Percentiles rank a stretch among this genome's conserved stretches.
Evolutionary conservation across 2,329 filamentous ascomycete species (phyloP).

Genomic region (Xylariaceae sp.): DNA sequence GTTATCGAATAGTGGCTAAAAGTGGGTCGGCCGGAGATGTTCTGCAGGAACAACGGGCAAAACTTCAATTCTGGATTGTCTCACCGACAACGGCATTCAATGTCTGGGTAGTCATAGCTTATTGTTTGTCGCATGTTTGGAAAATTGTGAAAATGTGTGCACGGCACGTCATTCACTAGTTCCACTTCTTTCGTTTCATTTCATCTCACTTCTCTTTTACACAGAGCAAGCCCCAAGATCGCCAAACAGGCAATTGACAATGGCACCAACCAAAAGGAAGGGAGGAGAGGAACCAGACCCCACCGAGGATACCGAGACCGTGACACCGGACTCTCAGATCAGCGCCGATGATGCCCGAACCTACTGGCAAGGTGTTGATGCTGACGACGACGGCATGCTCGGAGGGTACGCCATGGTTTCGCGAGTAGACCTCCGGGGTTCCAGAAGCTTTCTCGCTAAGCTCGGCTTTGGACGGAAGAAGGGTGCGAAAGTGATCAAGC

Average conservation of each 20-base stretch:
- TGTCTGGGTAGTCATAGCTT: too few relatives aligned
- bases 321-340: conserved; percentile 20
- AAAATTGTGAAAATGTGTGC: too few relatives aligned
- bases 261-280: conserved; percentile 9
- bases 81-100: too few relatives aligned
- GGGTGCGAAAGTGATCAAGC: conserved; percentile 26
- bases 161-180: too few relatives aligned
- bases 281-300: conserved; percentile 1
- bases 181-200: not conserved
- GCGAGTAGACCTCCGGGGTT: conserved; percentile 67
- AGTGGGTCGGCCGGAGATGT: too few relatives aligned
- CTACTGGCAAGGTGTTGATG: conserved; percentile 46
- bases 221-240: too few relatives aligned
- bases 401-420: conserved; percentile 66
- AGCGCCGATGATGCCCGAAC: conserved; percentile 32
- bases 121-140: too few relatives aligned
- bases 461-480: conserved; percentile 45
- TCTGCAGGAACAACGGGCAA: too few relatives aligned
- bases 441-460: conserved; percentile 67
- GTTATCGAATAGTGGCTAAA: too few relatives aligned
- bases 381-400: conserved; percentile 67
- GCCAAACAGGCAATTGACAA: not conserved
- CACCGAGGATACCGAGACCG: not conserved
- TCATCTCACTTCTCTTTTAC: too few relatives aligned
- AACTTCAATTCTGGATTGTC: too few relatives aligned